Evolutionary conservation across 2,329 filamentous ascomycete species (phyloP).

Genomic region (Penicillium brevicompactum): DNA sequence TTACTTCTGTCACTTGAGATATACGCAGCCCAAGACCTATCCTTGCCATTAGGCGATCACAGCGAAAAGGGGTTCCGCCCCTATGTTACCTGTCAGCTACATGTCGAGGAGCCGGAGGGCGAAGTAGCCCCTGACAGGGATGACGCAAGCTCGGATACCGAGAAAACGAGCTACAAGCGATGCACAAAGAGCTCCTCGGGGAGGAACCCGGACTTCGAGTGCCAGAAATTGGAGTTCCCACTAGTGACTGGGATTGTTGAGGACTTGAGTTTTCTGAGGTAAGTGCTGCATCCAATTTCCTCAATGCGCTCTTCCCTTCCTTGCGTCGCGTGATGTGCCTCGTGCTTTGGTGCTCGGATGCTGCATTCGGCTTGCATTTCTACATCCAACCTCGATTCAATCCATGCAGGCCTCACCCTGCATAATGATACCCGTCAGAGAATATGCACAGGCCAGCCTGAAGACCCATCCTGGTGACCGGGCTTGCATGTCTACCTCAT

Average conservation of each 20-base stretch:
- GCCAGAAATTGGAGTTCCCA: slow-evolving; percentile 61
- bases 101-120: slow-evolving; percentile 69
- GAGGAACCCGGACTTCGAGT: slow-evolving; percentile 66
- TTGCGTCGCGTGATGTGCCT: background rate
- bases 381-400: background rate
- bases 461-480: background rate
- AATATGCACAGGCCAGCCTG: background rate
- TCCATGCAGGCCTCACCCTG: slow-evolving; percentile 4
- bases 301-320: slow-evolving; percentile 14
- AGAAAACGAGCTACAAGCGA: slow-evolving; percentile 56
- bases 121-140: slow-evolving; percentile 47
- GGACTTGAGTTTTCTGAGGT: slow-evolving; percentile 74
- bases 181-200: slow-evolving; percentile 60
- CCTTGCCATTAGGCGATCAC: slow-evolving; percentile 61
- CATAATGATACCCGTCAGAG: slow-evolving; percentile 6
- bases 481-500: slow-evolving; percentile 1
- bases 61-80: slow-evolving; percentile 66
- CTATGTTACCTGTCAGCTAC: slow-evolving; percentile 76
- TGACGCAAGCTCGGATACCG: slow-evolving; percentile 48
- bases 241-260: slow-evolving; percentile 62
- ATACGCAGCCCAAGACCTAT: slow-evolving; percentile 75
- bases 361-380: slow-evolving; percentile 1
- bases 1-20: slow-evolving; percentile 72
- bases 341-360: background rate
- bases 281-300: slow-evolving; percentile 39